phyloP scores from a whole-genome alignment of 805 yeast genomes.

The Kurtzmaniella cleridarum region DNA sequence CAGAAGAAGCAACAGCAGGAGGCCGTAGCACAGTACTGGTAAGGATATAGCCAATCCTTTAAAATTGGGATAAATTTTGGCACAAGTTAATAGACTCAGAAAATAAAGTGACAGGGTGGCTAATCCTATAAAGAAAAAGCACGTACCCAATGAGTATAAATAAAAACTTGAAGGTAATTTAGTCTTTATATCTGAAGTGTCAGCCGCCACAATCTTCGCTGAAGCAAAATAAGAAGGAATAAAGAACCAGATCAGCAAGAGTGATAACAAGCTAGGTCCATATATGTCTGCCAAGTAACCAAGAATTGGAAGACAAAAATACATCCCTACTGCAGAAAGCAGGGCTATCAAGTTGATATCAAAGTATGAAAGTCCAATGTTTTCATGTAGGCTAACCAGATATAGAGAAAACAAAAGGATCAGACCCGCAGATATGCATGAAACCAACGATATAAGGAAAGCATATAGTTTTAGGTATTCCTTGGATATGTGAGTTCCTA shows the following conservation, averaged over 20 bases:
- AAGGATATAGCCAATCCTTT: conserved; percentile 80
- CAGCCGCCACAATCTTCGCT: conserved; percentile 22
- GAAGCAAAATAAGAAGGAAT: conserved; percentile 64
- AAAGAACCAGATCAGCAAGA: conserved; percentile 55
- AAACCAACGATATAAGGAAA: conserved; percentile 49
- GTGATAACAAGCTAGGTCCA: conserved; percentile 70
- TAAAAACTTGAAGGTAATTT: conserved; percentile 1
- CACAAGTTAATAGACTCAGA: conserved; percentile 71
- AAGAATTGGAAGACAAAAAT: conserved; percentile 72
- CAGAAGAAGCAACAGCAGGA: conserved; percentile 72
- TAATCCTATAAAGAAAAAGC: conserved; percentile 58
- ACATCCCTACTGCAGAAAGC: conserved; percentile 73
- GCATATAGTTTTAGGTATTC: conserved; percentile 43
- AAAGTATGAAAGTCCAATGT: conserved; percentile 59
- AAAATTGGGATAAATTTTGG: conserved; percentile 71
- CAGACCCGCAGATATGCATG: conserved; percentile 78
- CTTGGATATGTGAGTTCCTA: conserved; percentile 39
- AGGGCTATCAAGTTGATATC: conserved; percentile 68
- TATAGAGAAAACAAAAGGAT: conserved; percentile 78
- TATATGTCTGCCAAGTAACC: conserved; percentile 83
- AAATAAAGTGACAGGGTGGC: conserved; percentile 73
- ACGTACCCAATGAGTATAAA: conserved; percentile 30
- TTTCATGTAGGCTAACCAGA: conserved; percentile 58
- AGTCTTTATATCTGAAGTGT: neutral
- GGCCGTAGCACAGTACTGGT: conserved; percentile 85